A percentile compares a stretch with the other conserved stretches of the same genome.
Evolutionary conservation across 768 basidiomycete genomes (phyloP).

Genomic region (Bullera alba): DNA sequence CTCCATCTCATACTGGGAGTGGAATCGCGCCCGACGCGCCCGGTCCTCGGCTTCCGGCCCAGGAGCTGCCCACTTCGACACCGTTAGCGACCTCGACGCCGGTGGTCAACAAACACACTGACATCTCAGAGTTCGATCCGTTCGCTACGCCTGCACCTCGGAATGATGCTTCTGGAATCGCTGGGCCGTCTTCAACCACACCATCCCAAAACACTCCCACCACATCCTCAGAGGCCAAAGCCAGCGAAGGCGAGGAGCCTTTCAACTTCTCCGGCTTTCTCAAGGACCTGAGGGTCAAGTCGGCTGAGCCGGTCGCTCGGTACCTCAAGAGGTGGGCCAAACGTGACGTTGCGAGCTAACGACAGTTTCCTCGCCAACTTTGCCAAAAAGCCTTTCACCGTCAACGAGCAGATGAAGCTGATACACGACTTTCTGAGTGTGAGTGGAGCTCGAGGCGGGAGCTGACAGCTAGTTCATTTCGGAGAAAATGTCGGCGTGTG

Average conservation of each 20-base stretch:
- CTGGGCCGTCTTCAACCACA: conserved; percentile 1
- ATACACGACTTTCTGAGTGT: conserved; percentile 89
- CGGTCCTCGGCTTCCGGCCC: conserved; percentile 10
- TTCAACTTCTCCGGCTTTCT: conserved; percentile 95
- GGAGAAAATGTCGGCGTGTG: conserved; percentile 60
- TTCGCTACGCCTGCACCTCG: conserved; percentile 16
- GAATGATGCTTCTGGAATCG: neutral
- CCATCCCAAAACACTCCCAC: neutral
- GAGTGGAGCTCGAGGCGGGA: conserved; percentile 33
- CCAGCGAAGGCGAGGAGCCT: conserved; percentile 10
- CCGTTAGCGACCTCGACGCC: conserved; percentile 14
- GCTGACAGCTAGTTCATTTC: conserved; percentile 68
- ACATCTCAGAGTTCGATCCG: conserved; percentile 30
- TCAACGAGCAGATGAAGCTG: conserved; percentile 87
- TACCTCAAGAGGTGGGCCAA: conserved; percentile 83
- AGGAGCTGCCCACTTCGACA: conserved; percentile 13
- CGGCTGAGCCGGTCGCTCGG: conserved; percentile 86
- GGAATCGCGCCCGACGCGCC: conserved; percentile 10
- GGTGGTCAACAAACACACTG: conserved; percentile 1
- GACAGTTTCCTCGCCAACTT: conserved; percentile 87
- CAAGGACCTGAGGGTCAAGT: conserved; percentile 82
- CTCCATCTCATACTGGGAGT: neutral
- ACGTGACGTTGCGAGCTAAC: neutral
- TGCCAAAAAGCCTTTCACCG: conserved; percentile 80
- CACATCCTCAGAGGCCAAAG: neutral